These are phyloP conservation scores for Deuterostichococcus epilithicus DNA, from an alignment of 139 green algal genomes.

Conservation along the genomic window DNA sequence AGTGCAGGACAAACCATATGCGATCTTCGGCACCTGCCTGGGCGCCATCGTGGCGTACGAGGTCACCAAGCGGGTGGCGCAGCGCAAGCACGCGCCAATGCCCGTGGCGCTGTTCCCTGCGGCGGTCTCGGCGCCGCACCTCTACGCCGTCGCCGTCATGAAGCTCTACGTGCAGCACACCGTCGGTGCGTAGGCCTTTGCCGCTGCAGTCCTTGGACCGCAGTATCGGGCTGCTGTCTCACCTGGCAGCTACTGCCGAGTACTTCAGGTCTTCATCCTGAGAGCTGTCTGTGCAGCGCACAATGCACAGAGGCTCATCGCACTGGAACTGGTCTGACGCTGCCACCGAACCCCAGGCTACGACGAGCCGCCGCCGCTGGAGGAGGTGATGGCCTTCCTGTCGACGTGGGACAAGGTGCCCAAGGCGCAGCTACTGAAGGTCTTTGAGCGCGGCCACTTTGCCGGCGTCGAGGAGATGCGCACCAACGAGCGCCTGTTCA, in stretches of 20 bases:
- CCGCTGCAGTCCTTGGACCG: background rate
- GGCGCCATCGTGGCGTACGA: constrained; percentile 46
- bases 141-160: constrained; percentile 36
- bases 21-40: constrained; percentile 42
- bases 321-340: too few relatives aligned
- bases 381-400: constrained; percentile 30
- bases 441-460: constrained; percentile 41
- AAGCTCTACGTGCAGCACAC: constrained; percentile 29
- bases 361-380: constrained; percentile 12
- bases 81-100: background rate
- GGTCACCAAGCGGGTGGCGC: constrained; percentile 15
- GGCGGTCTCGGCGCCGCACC: constrained; percentile 40
- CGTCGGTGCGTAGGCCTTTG: background rate
- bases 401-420: constrained; percentile 22
- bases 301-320: too few relatives aligned
- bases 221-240: too few relatives aligned
- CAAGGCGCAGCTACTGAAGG: constrained; percentile 24
- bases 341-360: background rate
- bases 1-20: constrained; percentile 36
- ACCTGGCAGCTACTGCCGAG: too few relatives aligned
- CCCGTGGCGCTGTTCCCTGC: constrained; percentile 34
- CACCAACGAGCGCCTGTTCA: constrained; percentile 30
- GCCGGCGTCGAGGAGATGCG: constrained; percentile 48
- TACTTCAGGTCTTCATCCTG: too few relatives aligned
- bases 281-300: too few relatives aligned